Evolutionary conservation across 768 basidiomycete genomes (phyloP).

Genomic region (Lentinula raphanica): DNA sequence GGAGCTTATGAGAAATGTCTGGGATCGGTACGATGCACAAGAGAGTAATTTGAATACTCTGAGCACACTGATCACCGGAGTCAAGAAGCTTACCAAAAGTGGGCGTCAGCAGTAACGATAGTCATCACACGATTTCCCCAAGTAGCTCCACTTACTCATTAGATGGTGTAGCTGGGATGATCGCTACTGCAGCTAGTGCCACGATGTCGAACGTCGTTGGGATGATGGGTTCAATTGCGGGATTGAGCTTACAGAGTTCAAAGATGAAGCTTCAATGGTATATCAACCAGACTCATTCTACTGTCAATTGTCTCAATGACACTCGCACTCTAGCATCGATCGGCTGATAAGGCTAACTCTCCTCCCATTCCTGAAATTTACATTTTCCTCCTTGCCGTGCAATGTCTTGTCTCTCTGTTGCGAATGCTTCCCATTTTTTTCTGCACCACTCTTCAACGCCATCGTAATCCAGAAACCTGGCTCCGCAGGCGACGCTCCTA

Average conservation of each 20-base stretch:
- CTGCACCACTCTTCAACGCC: constrained; percentile 69
- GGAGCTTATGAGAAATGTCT: constrained; percentile 70
- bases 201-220: constrained; percentile 82
- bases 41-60: constrained; percentile 66
- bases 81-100: constrained; percentile 88
- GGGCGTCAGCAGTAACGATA: constrained; percentile 37
- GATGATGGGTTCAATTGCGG: constrained; percentile 70
- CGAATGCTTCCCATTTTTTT: constrained; percentile 75
- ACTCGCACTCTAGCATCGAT: constrained; percentile 64
- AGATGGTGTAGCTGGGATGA: constrained; percentile 56
- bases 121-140: constrained; percentile 21
- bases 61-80: constrained; percentile 68
- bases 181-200: constrained; percentile 75
- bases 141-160: constrained; percentile 46
- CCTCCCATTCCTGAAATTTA: constrained; percentile 92
- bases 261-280: constrained; percentile 92
- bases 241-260: constrained; percentile 67
- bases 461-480: constrained; percentile 64
- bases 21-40: constrained; percentile 69
- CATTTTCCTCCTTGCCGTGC: constrained; percentile 85
- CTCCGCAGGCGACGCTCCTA: constrained; percentile 54
- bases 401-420: constrained; percentile 83
- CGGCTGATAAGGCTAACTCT: constrained; percentile 97
- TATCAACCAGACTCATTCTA: constrained; percentile 23
- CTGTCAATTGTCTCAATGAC: constrained; percentile 4